A percentile compares a stretch with the other conserved stretches of the same genome.
phyloP scores from a whole-genome alignment of 345 rosid genomes.

The Reutealis trisperma region DNA sequence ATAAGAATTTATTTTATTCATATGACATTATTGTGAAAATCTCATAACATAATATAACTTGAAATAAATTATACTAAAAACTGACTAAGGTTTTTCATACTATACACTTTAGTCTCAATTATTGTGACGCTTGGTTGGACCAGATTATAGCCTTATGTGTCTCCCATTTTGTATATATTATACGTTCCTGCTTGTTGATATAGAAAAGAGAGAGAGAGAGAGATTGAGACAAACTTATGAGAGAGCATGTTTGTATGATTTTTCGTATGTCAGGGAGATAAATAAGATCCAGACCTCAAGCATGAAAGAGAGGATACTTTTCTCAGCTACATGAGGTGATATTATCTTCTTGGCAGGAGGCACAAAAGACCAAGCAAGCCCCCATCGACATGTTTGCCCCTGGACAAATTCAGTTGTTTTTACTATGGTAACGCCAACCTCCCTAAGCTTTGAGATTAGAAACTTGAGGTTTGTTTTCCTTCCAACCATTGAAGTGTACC shows the following conservation, averaged over 20 bases:
- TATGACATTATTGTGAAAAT: no score
- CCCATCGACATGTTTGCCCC: constrained; percentile 92
- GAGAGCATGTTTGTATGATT: no score
- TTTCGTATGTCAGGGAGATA: neutral
- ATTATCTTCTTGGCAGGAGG: constrained; percentile 63
- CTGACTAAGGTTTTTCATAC: no score
- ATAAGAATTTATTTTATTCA: no score
- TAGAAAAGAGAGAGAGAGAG: neutral
- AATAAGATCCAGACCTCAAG: constrained; percentile 61
- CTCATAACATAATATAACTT: no score
- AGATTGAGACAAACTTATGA: neutral
- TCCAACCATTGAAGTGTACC: constrained; percentile 95
- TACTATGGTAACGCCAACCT: constrained; percentile 67
- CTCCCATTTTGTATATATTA: neutral
- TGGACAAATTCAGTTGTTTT: constrained; percentile 90
- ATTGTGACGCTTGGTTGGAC: no score
- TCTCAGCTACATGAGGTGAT: constrained; percentile 44
- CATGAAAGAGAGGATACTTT: constrained; percentile 58
- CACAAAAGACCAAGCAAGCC: constrained; percentile 88
- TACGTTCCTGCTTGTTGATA: neutral
- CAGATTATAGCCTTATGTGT: neutral
- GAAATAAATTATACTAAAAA: no score
- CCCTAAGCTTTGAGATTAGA: constrained; percentile 69
- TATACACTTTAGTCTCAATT: no score
- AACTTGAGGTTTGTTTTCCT: constrained; percentile 76